phyloP scores from a whole-genome alignment of 306 rosid genomes.

The Trichosanthes cucumerina region DNA sequence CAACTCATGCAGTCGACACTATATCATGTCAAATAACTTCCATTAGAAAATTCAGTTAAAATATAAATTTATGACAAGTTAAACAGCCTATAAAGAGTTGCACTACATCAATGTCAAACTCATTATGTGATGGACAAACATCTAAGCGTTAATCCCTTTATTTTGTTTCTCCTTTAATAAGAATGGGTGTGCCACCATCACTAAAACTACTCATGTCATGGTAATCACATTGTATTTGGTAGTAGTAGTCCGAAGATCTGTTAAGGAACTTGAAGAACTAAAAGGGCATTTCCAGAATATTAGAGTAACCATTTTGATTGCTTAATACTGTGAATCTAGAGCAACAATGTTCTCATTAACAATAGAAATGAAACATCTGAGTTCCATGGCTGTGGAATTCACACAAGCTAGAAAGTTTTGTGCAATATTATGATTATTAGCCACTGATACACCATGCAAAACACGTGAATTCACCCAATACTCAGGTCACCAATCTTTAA shows the following conservation, averaged over 20 bases:
- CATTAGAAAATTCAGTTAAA: neutral
- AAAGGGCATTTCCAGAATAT: neutral
- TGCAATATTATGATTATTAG: neutral
- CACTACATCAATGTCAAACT: neutral
- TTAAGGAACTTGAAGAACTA: neutral
- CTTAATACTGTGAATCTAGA: neutral
- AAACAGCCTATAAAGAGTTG: neutral
- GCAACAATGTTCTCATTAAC: neutral
- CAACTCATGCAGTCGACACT: constrained; percentile 86
- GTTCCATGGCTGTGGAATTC: neutral
- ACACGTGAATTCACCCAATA: neutral
- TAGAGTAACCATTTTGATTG: neutral
- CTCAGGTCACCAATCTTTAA: neutral
- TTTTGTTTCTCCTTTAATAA: neutral
- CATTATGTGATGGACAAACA: neutral
- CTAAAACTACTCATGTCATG: neutral
- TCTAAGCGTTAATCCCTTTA: neutral
- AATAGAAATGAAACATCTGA: neutral
- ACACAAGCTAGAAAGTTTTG: neutral
- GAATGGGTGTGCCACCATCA: neutral
- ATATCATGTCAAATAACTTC: neutral
- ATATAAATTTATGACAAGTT: neutral
- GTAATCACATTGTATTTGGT: neutral
- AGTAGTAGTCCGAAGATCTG: neutral
- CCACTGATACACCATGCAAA: neutral